Evolutionary conservation across 345 rosid genomes (phyloP).

Genomic region (Populus alba): DNA sequence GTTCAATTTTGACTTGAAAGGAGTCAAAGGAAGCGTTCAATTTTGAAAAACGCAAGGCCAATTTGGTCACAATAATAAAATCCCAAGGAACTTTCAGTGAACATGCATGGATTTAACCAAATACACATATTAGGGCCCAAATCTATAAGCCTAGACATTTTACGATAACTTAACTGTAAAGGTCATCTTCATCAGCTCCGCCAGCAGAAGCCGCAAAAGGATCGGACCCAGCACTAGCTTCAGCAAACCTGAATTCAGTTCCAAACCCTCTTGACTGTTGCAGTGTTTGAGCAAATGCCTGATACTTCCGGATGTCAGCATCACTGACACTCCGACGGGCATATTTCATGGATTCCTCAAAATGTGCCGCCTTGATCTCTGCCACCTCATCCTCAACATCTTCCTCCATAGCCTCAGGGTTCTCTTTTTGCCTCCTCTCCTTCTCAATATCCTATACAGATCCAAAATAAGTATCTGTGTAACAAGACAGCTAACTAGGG

Average conservation of each 20-base stretch:
- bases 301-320: conserved; percentile 91
- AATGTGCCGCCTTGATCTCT: conserved; percentile 80
- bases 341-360: conserved; percentile 91
- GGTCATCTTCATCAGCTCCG: conserved; percentile 77
- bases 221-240: conserved; percentile 49
- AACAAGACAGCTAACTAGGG: neutral
- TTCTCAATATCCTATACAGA: conserved; percentile 68
- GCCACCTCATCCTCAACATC: conserved; percentile 77
- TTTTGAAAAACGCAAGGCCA: neutral
- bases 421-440: conserved; percentile 71
- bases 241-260: conserved; percentile 68
- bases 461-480: neutral
- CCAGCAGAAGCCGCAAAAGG: conserved; percentile 73
- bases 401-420: conserved; percentile 98
- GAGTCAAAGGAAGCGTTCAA: neutral
- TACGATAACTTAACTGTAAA: conserved; percentile 55
- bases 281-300: conserved; percentile 91
- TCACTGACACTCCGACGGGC: conserved; percentile 92
- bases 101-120: neutral
- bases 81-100: neutral
- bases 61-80: neutral
- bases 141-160: neutral
- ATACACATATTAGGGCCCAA: neutral
- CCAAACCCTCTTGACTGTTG: conserved; percentile 96
- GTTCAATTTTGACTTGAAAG: neutral